Evolutionary conservation across 768 basidiomycete species (phyloP).

Genomic region (Exidia glandulosa): DNA sequence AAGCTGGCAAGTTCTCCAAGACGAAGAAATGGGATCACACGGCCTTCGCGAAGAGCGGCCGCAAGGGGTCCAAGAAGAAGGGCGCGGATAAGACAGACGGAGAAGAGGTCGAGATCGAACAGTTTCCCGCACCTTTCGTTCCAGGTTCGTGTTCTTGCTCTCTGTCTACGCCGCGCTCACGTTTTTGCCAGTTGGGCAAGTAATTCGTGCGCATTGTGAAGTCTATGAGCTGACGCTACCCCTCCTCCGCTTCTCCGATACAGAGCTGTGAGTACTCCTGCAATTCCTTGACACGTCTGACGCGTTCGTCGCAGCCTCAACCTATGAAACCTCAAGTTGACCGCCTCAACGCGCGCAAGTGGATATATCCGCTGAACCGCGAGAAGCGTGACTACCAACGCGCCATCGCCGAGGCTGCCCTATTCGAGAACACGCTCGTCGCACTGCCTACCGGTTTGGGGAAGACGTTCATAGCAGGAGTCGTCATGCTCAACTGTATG

Average conservation of each 20-base stretch:
- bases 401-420: constrained; percentile 75
- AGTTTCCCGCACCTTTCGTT: constrained; percentile 74
- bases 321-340: constrained; percentile 74
- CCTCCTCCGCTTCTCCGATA: not conserved
- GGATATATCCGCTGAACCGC: constrained; percentile 85
- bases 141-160: constrained; percentile 35
- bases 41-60: constrained; percentile 70
- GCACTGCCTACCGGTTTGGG: constrained; percentile 93
- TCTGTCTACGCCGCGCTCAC: not conserved
- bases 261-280: not conserved
- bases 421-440: constrained; percentile 90
- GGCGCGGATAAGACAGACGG: constrained; percentile 51
- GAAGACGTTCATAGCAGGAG: constrained; percentile 96
- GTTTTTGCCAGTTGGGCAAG: not conserved
- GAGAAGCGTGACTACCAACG: constrained; percentile 89
- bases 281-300: not conserved
- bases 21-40: constrained; percentile 90
- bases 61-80: constrained; percentile 35
- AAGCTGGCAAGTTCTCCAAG: constrained; percentile 28
- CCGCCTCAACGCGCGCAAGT: constrained; percentile 67
- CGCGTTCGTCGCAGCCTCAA: constrained; percentile 34
- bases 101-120: constrained; percentile 60
- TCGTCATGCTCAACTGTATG: constrained; percentile 90
- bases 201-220: not conserved
- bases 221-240: not conserved